phyloP scores from a whole-genome alignment of 2,329 filamentous ascomycete genomes.

The Chlorencoelia australis region DNA sequence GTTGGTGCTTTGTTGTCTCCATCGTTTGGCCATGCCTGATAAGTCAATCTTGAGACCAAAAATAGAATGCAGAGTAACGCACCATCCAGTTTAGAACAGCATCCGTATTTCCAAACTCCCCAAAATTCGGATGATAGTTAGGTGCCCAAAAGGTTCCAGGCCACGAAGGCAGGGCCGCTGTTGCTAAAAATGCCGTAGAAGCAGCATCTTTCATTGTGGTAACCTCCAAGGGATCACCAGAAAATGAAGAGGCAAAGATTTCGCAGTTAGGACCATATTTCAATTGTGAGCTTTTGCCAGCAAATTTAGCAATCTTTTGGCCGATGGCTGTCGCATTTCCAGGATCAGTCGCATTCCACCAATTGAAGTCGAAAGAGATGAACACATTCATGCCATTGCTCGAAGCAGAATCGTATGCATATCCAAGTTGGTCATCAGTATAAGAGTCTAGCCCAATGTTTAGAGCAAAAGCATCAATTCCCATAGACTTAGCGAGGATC shows the following conservation, averaged over 20 bases:
- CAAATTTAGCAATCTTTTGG: constrained; percentile 21
- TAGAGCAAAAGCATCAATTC: constrained; percentile 28
- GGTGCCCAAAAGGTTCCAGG: constrained; percentile 11
- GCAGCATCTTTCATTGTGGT: constrained; percentile 28
- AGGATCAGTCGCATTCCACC: constrained; percentile 4
- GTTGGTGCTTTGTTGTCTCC: constrained; percentile 3
- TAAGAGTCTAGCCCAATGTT: constrained; percentile 27
- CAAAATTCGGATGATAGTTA: background rate
- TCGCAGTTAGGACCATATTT: constrained; percentile 24
- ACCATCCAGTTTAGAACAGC: constrained; percentile 7
- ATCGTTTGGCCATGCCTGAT: constrained; percentile 6
- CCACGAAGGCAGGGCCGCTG: constrained; percentile 12
- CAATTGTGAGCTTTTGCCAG: constrained; percentile 26
- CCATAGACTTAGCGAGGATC: constrained; percentile 18
- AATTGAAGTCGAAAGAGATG: constrained; percentile 26
- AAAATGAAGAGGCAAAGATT: constrained; percentile 36
- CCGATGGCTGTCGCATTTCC: constrained; percentile 15
- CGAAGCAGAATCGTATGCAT: constrained; percentile 22
- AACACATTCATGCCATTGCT: constrained; percentile 25
- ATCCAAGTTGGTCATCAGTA: constrained; percentile 19
- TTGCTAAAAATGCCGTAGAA: too few species aligned
- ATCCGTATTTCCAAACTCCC: constrained; percentile 1
- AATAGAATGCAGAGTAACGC: too few species aligned
- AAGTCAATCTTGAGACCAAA: too few species aligned
- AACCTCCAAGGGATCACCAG: constrained; percentile 36